A percentile compares a stretch with the other conserved stretches of the same genome.
These are phyloP conservation scores for Corynespora cassiicola DNA, from an alignment of 2,329 filamentous ascomycete genomes.

Conservation along the genomic window DNA sequence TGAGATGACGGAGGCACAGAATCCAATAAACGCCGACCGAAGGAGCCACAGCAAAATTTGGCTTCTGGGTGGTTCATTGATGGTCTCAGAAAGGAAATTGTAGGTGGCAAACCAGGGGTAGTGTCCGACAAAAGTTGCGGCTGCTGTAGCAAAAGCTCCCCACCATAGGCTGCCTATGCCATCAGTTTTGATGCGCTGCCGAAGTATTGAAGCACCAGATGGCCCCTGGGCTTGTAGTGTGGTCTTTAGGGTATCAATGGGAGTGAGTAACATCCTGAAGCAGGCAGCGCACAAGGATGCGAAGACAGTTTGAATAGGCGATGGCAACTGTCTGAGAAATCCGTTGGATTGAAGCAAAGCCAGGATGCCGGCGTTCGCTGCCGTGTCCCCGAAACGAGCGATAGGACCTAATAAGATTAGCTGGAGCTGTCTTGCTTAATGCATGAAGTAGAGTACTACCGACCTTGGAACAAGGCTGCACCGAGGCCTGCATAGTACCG, in stretches of 20 bases:
- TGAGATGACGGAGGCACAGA: constrained; percentile 35
- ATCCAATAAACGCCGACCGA: constrained; percentile 34
- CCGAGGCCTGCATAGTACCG: constrained; percentile 34
- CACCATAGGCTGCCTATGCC: constrained; percentile 37
- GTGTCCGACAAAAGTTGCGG: constrained; percentile 36
- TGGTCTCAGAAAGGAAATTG: constrained; percentile 30
- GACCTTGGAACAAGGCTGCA: constrained; percentile 32
- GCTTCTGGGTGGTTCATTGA: constrained; percentile 26
- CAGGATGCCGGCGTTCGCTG: constrained; percentile 36
- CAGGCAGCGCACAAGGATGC: constrained; percentile 32
- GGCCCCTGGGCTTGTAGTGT: constrained; percentile 34
- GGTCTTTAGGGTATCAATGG: constrained; percentile 37
- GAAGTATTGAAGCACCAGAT: constrained; percentile 25
- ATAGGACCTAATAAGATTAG: constrained; percentile 21
- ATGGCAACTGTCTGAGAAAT: constrained; percentile 29
- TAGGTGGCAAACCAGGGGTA: constrained; percentile 39
- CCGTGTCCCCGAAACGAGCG: constrained; percentile 37
- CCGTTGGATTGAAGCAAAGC: constrained; percentile 33
- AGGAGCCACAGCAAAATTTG: constrained; percentile 31
- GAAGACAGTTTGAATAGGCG: constrained; percentile 34
- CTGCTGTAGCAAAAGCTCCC: constrained; percentile 37
- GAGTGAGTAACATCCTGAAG: constrained; percentile 34
- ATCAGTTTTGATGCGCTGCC: constrained; percentile 29
- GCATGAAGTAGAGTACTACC: not conserved
- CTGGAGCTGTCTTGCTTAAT: too few species aligned